Evolutionary conservation across 805 yeast species (phyloP), one percentile per base, ranked within the genome.

Genomic region (Phaffomyces thermotolerans): DNA sequence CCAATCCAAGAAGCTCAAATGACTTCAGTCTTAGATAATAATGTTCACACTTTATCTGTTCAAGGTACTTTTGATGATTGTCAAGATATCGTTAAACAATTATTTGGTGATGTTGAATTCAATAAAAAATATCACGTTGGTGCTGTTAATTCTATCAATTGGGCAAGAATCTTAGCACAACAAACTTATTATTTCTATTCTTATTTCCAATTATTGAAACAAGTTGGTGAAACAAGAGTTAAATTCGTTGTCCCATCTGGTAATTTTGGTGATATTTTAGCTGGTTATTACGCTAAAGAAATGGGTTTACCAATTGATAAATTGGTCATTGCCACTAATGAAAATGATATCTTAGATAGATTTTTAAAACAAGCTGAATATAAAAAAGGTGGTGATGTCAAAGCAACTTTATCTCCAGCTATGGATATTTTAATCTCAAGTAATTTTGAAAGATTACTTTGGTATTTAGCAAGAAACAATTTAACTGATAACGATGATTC

Each of bases 91-190:
- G 98, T 93, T 50, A 93, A 93, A 68, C 84, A 83, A 59, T 81
- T 91, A 49, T 93, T 93, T 64, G 93, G 91, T 48, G 99, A 93
- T 64, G 68, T 63, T 42, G 88, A 83, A 51, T 93, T 93, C 73
- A 93, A 93, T 67, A 76, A 74, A 52, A 83, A 80, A 63, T 85
- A 90, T 69, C 96, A 90, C 59, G 84, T 93, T 46, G 99, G 98
- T 55, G 99, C 99, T 15, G 95, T 93, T 49, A 93, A 93, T 70
- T 90, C 98, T 39, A 93, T 93, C 65, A 93, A 93, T 74, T 93
- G 99, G 99, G 98, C 99, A 8, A 81, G 99, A 69, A 93, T 93
- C 54, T 75, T 93, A 56, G 97, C 99, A 35, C 99, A 93, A 71
- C 91, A 89, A 63, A 90, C 99, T 20, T 93, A 93, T 69, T 93